Conservation (phyloP, 352 stramenopile genomes). For the Phytopythium vexans region DNA sequence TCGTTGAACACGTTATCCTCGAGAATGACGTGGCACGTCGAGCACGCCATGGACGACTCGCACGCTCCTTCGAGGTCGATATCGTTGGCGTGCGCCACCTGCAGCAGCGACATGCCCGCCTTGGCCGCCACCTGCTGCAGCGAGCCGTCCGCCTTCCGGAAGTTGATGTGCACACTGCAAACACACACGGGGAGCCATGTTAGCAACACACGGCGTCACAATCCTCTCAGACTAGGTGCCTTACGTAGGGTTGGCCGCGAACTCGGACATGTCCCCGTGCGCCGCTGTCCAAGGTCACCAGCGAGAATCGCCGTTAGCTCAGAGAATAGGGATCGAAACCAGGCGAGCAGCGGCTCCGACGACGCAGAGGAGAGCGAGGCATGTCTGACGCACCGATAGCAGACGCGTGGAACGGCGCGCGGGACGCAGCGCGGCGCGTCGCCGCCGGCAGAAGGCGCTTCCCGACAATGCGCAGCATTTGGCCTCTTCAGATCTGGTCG, state of each 20-base stretch:
- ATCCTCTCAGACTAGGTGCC: constrained; percentile 6
- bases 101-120: constrained; percentile 84
- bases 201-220: constrained; percentile 2
- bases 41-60: constrained; percentile 96
- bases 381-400: constrained; percentile 15
- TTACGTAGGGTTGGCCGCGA: constrained; percentile 60
- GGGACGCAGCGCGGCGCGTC: background rate
- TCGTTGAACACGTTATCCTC: constrained; percentile 90
- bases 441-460: constrained; percentile 16
- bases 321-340: background rate
- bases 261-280: constrained; percentile 59
- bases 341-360: no score
- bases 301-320: background rate
- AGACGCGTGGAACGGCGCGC: constrained; percentile 43
- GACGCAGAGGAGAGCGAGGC: background rate
- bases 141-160: constrained; percentile 59
- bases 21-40: constrained; percentile 98
- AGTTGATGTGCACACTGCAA: constrained; percentile 73
- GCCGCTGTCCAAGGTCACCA: constrained; percentile 16
- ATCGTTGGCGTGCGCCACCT: constrained; percentile 92
- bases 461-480: constrained; percentile 30
- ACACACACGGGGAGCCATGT: background rate
- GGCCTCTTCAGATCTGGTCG: background rate
- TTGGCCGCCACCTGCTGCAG: constrained; percentile 65
- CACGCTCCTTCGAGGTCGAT: constrained; percentile 94